A percentile compares a stretch with the other conserved stretches of the same genome.
phyloP scores from a whole-genome alignment of 2,329 filamentous ascomycete species.

The Phaeosphaeriaceae sp. region DNA sequence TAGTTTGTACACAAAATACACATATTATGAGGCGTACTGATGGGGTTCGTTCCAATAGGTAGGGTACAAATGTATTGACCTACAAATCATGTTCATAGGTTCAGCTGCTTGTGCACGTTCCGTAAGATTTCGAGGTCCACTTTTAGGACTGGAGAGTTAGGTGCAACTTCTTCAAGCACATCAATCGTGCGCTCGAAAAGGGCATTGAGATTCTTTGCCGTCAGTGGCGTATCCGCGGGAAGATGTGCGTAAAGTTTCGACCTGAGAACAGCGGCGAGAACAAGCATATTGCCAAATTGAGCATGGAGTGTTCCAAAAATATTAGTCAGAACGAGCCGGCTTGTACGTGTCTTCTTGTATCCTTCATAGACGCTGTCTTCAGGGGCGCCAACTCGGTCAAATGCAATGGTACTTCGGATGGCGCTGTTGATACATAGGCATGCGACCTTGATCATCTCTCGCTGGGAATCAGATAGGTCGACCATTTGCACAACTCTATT shows the following conservation, averaged over 20 bases:
- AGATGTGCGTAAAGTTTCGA: slow-evolving; percentile 56
- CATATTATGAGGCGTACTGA: neutral
- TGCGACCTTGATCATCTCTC: slow-evolving; percentile 34
- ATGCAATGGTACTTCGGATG: slow-evolving; percentile 83
- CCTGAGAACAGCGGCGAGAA: slow-evolving; percentile 81
- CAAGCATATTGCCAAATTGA: slow-evolving; percentile 95
- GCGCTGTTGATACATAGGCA: slow-evolving; percentile 61
- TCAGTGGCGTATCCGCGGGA: slow-evolving; percentile 31
- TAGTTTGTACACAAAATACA: slow-evolving; percentile 12
- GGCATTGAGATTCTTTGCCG: slow-evolving; percentile 28
- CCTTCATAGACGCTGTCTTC: slow-evolving; percentile 29
- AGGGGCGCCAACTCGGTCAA: slow-evolving; percentile 64
- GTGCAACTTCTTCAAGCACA: slow-evolving; percentile 73
- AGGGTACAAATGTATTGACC: neutral
- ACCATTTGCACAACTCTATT: slow-evolving; percentile 35
- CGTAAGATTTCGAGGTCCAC: slow-evolving; percentile 77
- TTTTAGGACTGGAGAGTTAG: slow-evolving; percentile 75
- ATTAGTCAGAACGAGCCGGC: slow-evolving; percentile 87
- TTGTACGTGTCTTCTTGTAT: slow-evolving; percentile 63
- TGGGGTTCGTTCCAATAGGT: no score
- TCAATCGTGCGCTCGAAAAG: slow-evolving; percentile 65
- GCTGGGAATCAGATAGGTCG: slow-evolving; percentile 33
- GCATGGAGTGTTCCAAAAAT: slow-evolving; percentile 89
- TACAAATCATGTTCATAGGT: slow-evolving; percentile 11
- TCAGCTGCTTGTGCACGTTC: slow-evolving; percentile 40